phyloP scores from a whole-genome alignment of 139 green algal species.

The Haematococcus sp. region DNA sequence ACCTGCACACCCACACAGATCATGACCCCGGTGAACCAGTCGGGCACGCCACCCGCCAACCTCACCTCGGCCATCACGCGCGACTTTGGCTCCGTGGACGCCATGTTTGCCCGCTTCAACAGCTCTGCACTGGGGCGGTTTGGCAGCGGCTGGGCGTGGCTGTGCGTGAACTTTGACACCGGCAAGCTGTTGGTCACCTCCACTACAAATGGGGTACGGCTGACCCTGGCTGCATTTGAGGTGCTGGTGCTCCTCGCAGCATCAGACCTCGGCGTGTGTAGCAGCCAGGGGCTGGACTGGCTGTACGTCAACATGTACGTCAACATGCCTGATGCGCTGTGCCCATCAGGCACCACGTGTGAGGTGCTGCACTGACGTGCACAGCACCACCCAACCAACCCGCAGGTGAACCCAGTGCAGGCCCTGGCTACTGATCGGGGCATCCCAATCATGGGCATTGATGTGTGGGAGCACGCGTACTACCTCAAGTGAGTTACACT shows the following conservation, averaged over 20 bases:
- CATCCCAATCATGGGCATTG: conserved; percentile 53
- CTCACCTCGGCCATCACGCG: conserved; percentile 55
- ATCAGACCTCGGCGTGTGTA: too few species aligned
- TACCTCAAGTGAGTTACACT: conserved; percentile 32
- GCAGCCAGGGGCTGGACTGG: too few species aligned
- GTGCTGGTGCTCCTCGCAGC: too few species aligned
- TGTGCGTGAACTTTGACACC: conserved; percentile 35
- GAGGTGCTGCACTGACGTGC: conserved; percentile 32
- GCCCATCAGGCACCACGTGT: conserved; percentile 57
- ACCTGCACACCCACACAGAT: not conserved
- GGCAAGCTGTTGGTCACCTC: conserved; percentile 47
- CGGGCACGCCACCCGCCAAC: not conserved
- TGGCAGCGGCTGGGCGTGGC: conserved; percentile 67
- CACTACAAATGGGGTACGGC: conserved; percentile 56
- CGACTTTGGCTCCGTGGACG: conserved; percentile 44
- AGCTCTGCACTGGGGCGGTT: conserved; percentile 51
- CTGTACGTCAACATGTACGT: too few species aligned
- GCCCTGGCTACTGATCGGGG: conserved; percentile 25
- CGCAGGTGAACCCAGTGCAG: not conserved
- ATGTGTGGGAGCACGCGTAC: conserved; percentile 59
- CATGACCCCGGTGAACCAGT: not conserved
- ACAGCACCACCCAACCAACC: conserved; percentile 41
- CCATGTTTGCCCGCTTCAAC: conserved; percentile 61
- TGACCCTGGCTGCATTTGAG: too few species aligned
- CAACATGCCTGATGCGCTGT: too few species aligned